phyloP scores from a whole-genome alignment of 1,284 basidiomycete genomes.

The Dichomitus squalens region DNA sequence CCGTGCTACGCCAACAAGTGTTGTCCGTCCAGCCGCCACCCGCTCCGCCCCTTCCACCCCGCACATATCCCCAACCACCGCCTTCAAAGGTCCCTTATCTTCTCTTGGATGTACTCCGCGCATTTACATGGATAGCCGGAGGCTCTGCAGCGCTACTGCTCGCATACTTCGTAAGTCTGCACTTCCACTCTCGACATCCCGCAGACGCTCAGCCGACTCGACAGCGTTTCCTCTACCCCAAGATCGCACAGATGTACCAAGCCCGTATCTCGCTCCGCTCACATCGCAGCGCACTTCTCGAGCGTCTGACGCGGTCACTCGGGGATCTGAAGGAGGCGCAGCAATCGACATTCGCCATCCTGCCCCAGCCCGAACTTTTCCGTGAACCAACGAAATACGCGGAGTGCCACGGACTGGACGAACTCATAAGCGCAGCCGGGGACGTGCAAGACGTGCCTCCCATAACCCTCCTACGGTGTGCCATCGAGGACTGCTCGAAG shows the following conservation, averaged over 20 bases:
- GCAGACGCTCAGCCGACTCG: not conserved
- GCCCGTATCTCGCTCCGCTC: slow-evolving; percentile 61
- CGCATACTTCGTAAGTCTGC: slow-evolving; percentile 48
- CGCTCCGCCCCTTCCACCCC: slow-evolving; percentile 62
- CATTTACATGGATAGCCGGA: slow-evolving; percentile 65
- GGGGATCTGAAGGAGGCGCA: slow-evolving; percentile 54
- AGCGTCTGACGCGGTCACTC: slow-evolving; percentile 55
- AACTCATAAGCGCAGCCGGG: slow-evolving; percentile 41
- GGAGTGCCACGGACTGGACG: slow-evolving; percentile 48
- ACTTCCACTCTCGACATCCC: not conserved
- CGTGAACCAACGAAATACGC: slow-evolving; percentile 52
- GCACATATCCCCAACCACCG: slow-evolving; percentile 70
- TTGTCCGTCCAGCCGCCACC: slow-evolving; percentile 45
- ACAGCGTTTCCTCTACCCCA: slow-evolving; percentile 70
- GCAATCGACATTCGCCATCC: slow-evolving; percentile 49
- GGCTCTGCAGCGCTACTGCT: slow-evolving; percentile 58
- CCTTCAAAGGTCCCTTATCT: slow-evolving; percentile 72
- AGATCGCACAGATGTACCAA: slow-evolving; percentile 55
- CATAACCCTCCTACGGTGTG: slow-evolving; percentile 62
- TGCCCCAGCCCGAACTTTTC: slow-evolving; percentile 53
- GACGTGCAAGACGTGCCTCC: slow-evolving; percentile 45
- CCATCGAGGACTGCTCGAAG: slow-evolving; percentile 50
- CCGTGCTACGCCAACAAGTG: slow-evolving; percentile 8
- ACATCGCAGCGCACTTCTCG: slow-evolving; percentile 59
- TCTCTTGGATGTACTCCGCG: slow-evolving; percentile 50